A percentile compares a stretch with the other conserved stretches of the same genome.
Conservation (phyloP, 257 asterid genomes). For the Ilex asprella region DNA sequence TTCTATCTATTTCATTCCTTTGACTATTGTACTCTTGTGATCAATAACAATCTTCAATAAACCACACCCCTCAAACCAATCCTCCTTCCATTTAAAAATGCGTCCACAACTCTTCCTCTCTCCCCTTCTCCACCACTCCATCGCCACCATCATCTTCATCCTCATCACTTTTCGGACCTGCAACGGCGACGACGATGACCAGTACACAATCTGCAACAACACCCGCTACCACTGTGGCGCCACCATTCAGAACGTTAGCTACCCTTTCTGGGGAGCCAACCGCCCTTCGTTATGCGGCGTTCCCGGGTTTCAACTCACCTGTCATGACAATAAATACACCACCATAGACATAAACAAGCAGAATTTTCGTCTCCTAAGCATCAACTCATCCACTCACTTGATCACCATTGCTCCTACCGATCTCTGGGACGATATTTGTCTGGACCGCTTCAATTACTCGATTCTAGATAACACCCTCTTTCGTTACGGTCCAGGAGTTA, state of each 20-base stretch:
- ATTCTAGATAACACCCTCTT: background rate
- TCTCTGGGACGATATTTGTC: constrained; percentile 20
- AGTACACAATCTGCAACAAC: constrained; percentile 1
- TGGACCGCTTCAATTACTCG: background rate
- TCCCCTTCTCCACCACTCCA: constrained; percentile 2
- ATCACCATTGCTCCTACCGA: constrained; percentile 15
- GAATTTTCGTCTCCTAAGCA: constrained; percentile 8
- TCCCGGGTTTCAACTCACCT: too few species aligned
- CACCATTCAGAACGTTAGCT: background rate
- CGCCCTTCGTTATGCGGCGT: too few species aligned
- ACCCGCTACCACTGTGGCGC: constrained; percentile 13
- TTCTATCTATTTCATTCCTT: too few species aligned
- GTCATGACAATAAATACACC: background rate
- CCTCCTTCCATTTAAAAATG: constrained; percentile 6
- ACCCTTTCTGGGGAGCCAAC: too few species aligned
- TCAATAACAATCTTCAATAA: too few species aligned
- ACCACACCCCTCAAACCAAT: too few species aligned
- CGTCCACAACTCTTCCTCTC: constrained; percentile 1
- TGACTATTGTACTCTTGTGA: too few species aligned
- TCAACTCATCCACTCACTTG: background rate
- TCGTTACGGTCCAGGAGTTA: background rate
- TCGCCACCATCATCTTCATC: constrained; percentile 8
- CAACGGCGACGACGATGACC: constrained; percentile 5
- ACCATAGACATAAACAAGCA: constrained; percentile 1
- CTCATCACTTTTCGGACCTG: constrained; percentile 7